These are phyloP conservation scores for Candida boleticola DNA, from an alignment of 805 yeast genomes.

Conservation along the genomic window DNA sequence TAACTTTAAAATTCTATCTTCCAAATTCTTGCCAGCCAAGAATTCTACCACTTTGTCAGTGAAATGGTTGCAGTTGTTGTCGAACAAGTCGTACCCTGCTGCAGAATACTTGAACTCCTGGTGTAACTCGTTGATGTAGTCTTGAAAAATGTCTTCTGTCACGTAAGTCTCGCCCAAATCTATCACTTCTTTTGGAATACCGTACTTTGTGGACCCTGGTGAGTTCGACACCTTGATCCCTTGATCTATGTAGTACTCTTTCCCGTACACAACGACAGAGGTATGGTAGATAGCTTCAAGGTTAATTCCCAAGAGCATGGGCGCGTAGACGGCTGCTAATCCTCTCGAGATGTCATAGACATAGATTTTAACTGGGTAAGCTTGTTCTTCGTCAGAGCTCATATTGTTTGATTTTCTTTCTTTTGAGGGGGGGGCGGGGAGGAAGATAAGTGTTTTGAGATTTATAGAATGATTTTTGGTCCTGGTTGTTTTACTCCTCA, in stretches of 20 bases:
- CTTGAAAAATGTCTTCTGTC: conserved; percentile 50
- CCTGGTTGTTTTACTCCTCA: conserved; percentile 2
- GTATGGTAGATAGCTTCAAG: conserved; percentile 71
- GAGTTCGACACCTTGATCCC: conserved; percentile 44
- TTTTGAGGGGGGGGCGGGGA: too few species aligned
- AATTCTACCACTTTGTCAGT: conserved; percentile 57
- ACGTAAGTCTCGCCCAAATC: conserved; percentile 54
- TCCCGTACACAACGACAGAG: conserved; percentile 50
- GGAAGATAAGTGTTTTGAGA: too few species aligned
- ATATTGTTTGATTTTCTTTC: too few species aligned
- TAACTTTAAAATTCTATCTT: conserved; percentile 48
- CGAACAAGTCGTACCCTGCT: conserved; percentile 52
- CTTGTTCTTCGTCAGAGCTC: conserved; percentile 16
- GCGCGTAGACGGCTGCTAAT: conserved; percentile 51
- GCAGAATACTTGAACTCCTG: conserved; percentile 44
- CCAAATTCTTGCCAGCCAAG: conserved; percentile 54
- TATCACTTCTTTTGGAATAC: conserved; percentile 51
- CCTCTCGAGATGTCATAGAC: conserved; percentile 67
- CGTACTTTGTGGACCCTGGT: conserved; percentile 61
- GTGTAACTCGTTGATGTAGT: conserved; percentile 49
- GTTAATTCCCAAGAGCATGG: conserved; percentile 48
- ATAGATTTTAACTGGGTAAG: conserved; percentile 47
- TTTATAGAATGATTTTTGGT: too few species aligned
- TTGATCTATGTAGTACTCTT: conserved; percentile 58
- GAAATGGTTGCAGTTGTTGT: conserved; percentile 69